Evolutionary conservation across 108 stramenopile species (phyloP), one percentile per base, ranked within the genome.

Genomic region (Epithemia pelagica): DNA sequence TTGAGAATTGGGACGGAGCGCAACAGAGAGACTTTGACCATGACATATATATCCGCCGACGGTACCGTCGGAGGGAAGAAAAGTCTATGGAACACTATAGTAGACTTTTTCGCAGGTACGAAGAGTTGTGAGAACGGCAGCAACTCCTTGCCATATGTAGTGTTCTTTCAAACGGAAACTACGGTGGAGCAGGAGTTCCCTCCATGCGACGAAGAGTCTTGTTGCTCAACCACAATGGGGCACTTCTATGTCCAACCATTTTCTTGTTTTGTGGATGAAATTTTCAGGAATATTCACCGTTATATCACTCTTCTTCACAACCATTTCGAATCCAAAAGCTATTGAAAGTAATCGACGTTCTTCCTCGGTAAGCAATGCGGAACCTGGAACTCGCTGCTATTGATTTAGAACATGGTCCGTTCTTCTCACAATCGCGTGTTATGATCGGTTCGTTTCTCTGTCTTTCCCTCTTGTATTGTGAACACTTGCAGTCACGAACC

Each of bases 1-100:
- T n/a, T n/a, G n/a, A n/a, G n/a, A n/a, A n/a, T n/a, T n/a, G n/a
- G n/a, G n/a, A n/a, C n/a, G n/a, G n/a, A n/a, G n/a, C n/a, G n/a
- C n/a, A n/a, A n/a, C n/a, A n/a, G n/a, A n/a, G n/a, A n/a, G n/a
- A n/a, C n/a, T n/a, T n/a, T n/a, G 58, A 61, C 28, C 27, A 66
- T 66, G 65, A 53, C 54, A 8, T 66, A 66, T 31, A 28, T 66
- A 26, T 66, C 65, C 8, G 65, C 54, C 20, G 65, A 66, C 24
- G 65, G 65, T 25, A 66, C 54, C 52, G 65, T 66, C 52, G 65
- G 65, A 26, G 65, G 65, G 28, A 55, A 54, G 24, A 54, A 54
- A 31, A 52, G 46, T 19, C 23, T 66, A 26, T 54, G 65, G 54
- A 54, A 55, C 53, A 54, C 54, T 20, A 54, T 66, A 8, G 28